Base-by-base conservation (phyloP, 1,284 basidiomycete species). In the Boletus smithii region DNA sequence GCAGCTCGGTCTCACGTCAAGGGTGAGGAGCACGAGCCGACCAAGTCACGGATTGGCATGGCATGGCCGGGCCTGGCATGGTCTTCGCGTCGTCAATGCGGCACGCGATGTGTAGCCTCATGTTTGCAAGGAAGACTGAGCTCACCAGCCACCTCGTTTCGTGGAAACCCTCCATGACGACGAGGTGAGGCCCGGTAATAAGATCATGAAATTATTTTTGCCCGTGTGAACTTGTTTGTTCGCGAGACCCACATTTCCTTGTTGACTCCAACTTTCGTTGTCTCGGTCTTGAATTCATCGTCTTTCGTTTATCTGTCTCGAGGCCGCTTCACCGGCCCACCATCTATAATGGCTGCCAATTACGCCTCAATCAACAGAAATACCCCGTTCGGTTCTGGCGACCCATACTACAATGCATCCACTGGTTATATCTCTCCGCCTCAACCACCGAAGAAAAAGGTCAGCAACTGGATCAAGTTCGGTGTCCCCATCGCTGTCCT, bases 381-480 rank as follows among this genome's bases (percentile, higher is more conserved):
- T 29, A 64, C 71, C 7, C 77, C 77, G 14, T 79, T 75, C 56
- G 74, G 73, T 44, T 76, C 76, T 26, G 74, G 75, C 46, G 79
- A 86, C 59, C 81, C 82, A 7, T 82, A 80, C 68, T 83, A 85
- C 66, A 75, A 73, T 53, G 74, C 78, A 60, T 84, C 85, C 35
- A 75, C 83, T 13, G 85, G 84, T 44, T 85, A 74, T 55, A 78
- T 85, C 51, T 72, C 80, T 24, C 80, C 81, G 0, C 44, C 49
- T 8, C 46, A 41, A 31, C 53, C 61, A 49, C 48, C 56, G 13
- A 75, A 74, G 69, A 72, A 70, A 49, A 57, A 65, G 23, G 53
- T 62, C 20, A 75, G 70, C 61, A 70, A 66, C 37, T 81, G 79
- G 79, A 57, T 82, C 58, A 78, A 75, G 62, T 69, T 77, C 37